Evolutionary conservation across 257 asterid genomes (phyloP), one percentile per base, ranked within the genome.

Genomic region (Forsythia viridissima): DNA sequence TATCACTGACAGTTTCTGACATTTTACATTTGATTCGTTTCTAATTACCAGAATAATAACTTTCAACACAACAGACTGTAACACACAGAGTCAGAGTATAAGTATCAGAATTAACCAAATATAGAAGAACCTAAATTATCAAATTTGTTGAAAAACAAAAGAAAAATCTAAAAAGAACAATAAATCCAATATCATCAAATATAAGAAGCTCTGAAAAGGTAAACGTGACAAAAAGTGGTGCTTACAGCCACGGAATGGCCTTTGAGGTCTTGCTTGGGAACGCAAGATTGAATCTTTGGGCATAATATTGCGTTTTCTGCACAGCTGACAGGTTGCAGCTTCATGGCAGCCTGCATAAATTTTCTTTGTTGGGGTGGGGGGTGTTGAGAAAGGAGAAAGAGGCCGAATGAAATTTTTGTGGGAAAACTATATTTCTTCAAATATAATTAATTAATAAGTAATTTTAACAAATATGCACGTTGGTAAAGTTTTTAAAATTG

Each of bases 231-330:
- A 48, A 13, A 24, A 75, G 12, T 3, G 24, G 38, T 16, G 82
- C 83, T 84, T 80, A 84, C 90, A 76, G 86, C 85, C 11, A 83
- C 89, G 34, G 79, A 82, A 71, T 81, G 78, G 36, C 86, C 86
- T 76, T 63, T 55, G 37, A 85, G 87, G 76, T 87, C 89, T 71
- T 82, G 77, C 74, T 81, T 59, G 66, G 74, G 77, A 41, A 38
- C 70, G 79, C 68, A 82, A 67, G 85, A 75, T 82, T 82, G 80
- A 59, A 81, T 75, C 68, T 80, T 82, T 42, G 57, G 41, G 57
- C 57, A 61, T 46, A 67, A 81, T 37, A 52, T 42, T 34, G 75
- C 70, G 52, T 78, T 66, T 72, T 30, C 7, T 21, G 38, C 24
- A 6, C 37, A 75, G 36, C 79, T 59, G 67, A 7, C 13, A 48